Evolutionary conservation across 345 rosid species (phyloP).

Genomic region (Hibiscus mutabilis): DNA sequence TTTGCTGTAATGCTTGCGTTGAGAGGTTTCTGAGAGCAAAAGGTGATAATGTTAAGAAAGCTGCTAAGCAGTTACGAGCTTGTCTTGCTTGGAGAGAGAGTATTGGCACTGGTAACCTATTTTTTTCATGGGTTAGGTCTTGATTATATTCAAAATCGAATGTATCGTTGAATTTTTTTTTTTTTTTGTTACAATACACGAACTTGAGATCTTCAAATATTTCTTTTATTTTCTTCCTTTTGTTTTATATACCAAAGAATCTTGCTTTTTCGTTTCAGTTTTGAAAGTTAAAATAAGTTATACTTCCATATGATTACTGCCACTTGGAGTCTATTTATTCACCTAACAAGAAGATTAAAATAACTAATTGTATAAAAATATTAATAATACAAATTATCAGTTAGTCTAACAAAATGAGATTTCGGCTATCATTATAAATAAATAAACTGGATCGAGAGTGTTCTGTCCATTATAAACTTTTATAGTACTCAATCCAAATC

Average conservation of each 20-base stretch:
- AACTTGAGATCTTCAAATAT: background rate
- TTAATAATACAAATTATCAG: no score
- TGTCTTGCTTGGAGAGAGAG: slow-evolving; percentile 90
- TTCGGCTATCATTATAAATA: no score
- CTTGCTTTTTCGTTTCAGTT: slow-evolving; percentile 26
- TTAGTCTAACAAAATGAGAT: no score
- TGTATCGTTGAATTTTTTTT: no score
- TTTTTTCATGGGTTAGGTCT: background rate
- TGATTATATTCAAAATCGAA: no score
- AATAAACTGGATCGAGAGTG: no score
- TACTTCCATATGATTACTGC: slow-evolving; percentile 23
- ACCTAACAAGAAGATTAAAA: background rate
- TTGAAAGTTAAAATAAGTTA: slow-evolving; percentile 21
- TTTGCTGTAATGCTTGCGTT: slow-evolving; percentile 71
- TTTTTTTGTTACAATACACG: no score
- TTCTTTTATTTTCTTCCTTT: slow-evolving; percentile 13
- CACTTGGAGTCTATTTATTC: slow-evolving; percentile 10
- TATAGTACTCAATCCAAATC: no score
- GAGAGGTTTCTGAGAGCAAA: slow-evolving; percentile 71
- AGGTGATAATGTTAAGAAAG: slow-evolving; percentile 77
- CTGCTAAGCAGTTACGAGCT: slow-evolving; percentile 66
- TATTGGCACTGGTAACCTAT: slow-evolving; percentile 47
- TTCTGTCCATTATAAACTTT: no score
- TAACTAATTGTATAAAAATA: background rate
- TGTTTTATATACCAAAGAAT: slow-evolving; percentile 13